Conservation (phyloP, 805 yeast genomes). For the Myxozyma neotropica region DNA sequence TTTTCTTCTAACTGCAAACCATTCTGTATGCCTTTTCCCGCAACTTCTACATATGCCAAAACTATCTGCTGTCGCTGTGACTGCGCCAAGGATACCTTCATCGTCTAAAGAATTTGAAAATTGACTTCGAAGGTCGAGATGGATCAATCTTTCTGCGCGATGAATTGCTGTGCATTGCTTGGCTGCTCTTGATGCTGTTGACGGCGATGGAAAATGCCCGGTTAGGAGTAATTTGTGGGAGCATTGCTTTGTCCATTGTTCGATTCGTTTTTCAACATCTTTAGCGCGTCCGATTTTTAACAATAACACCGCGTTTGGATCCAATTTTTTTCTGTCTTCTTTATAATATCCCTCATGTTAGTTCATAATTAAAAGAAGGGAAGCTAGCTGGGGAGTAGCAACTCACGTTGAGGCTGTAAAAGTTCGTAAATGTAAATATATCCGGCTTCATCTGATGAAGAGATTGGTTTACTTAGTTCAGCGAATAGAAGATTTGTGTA, state of each 20-base stretch:
- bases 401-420: neutral
- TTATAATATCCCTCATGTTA: neutral
- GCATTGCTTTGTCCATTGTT: constrained; percentile 33
- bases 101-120: constrained; percentile 16
- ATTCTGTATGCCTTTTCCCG: constrained; percentile 28
- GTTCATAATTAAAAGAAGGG: neutral
- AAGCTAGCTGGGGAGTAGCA: neutral
- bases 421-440: constrained; percentile 31
- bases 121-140: constrained; percentile 27
- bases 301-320: constrained; percentile 1
- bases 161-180: constrained; percentile 22
- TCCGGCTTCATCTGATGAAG: constrained; percentile 29
- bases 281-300: constrained; percentile 31
- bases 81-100: neutral
- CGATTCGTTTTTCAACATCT: constrained; percentile 27
- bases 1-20: constrained; percentile 28
- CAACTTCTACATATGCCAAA: constrained; percentile 15
- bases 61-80: neutral
- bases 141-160: constrained; percentile 34
- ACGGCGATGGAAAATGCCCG: constrained; percentile 22
- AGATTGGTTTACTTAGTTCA: constrained; percentile 26
- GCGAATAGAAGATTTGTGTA: constrained; percentile 6
- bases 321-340: neutral
- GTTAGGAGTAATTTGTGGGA: constrained; percentile 20
- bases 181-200: no score